Evolutionary conservation across 345 rosid species (phyloP), one percentile per base, ranked within the genome.

Genomic region (Salix purpurea): DNA sequence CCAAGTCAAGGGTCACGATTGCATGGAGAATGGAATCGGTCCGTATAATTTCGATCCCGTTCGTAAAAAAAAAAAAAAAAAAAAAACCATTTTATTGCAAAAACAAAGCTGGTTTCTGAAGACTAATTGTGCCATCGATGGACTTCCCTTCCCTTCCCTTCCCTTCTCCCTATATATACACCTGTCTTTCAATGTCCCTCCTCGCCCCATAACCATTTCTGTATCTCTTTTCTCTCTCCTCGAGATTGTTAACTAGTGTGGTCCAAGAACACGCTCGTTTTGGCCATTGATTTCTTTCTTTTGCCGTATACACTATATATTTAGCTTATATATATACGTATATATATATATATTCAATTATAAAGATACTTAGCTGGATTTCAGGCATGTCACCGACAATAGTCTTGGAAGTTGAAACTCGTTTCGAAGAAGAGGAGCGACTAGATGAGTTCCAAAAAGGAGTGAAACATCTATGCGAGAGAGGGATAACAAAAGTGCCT

Each of bases 401-500:
- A 79, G 69, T 37, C 62, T 68, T 68, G 60, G 75, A 58, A n/a
- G 28, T 36, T 5, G 50, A 75, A 13, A 19, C n/a, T 7, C 3
- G 1, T 48, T n/a, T n/a, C 37, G 39, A 30, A 5, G 76, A 75
- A 6, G 76, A 72, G 11, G 80, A 66, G 44, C 42, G 16, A 32
- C 26, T 26, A 15, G 82, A 61, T 18, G 39, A 79, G 72, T 78
- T 76, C 52, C 88, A 85, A 13, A 78, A 79, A 30, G 88, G 88
- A 74, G 88, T 85, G 69, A 74, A 30, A 46, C 73, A 69, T 61
- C 79, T 85, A 2, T 77, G 71, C 24, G 85, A 77, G 62, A 69
- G 42, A 34, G 88, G 85, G 6, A 66, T 83, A n/a, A 61, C 62
- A 6, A 81, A 65, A 56, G 58, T 85, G n/a, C 88, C 88, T 0